A percentile compares a stretch with the other conserved stretches of the same genome.
Conservation (phyloP, 805 yeast species). For the Suhomyces kilbournensis region DNA sequence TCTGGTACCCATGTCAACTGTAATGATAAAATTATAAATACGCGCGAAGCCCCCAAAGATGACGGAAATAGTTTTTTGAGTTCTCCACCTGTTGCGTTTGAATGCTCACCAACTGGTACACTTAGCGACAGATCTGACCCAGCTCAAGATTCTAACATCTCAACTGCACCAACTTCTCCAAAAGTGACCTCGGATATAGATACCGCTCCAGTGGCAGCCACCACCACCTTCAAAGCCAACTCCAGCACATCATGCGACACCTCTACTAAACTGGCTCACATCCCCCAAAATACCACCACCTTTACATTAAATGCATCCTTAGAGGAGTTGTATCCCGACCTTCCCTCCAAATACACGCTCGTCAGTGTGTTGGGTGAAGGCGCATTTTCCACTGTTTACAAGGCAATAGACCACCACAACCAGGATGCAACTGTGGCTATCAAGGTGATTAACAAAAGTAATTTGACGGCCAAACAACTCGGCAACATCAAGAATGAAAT, state of each 20-base stretch:
- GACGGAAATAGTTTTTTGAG: background rate
- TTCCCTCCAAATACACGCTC: slow-evolving; percentile 31
- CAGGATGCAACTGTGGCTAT: slow-evolving; percentile 58
- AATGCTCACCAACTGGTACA: background rate
- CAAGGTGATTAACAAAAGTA: slow-evolving; percentile 66
- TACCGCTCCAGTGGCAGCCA: background rate
- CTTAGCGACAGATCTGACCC: background rate
- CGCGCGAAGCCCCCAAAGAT: background rate
- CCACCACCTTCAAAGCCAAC: background rate
- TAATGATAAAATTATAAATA: background rate
- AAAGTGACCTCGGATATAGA: background rate
- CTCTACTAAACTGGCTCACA: background rate
- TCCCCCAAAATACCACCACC: background rate
- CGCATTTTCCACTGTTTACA: slow-evolving; percentile 84
- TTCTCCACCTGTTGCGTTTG: background rate
- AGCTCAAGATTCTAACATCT: background rate
- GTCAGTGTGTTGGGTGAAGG: slow-evolving; percentile 65
- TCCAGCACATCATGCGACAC: background rate
- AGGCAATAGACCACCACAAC: slow-evolving; percentile 51
- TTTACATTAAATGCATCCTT: slow-evolving; percentile 10
- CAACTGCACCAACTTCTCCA: background rate
- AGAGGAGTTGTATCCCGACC: slow-evolving; percentile 15
- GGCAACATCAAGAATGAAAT: slow-evolving; percentile 68
- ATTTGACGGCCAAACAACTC: slow-evolving; percentile 50
- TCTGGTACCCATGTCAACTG: slow-evolving; percentile 1